phyloP scores from a whole-genome alignment of 208 protist species.

The Leishmania amazonensis region DNA sequence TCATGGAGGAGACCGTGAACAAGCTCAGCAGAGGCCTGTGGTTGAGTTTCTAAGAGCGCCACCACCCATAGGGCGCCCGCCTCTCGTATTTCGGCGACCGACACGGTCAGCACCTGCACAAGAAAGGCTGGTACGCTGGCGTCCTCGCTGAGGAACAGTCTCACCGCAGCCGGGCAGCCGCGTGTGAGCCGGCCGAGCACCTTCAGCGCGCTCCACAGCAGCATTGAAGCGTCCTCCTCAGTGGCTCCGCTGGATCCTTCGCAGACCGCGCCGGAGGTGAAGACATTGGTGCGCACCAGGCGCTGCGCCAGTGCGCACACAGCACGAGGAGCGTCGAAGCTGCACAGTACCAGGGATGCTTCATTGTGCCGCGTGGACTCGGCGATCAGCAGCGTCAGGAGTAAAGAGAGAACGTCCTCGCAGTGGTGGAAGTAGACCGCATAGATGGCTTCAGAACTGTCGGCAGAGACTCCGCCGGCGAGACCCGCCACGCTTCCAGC shows the following conservation, averaged over 20 bases:
- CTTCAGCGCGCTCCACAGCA: conserved; percentile 32
- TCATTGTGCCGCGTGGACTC: conserved; percentile 11
- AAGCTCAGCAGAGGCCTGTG: conserved; percentile 23
- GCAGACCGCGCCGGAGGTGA: conserved; percentile 7
- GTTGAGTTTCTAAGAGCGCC: conserved; percentile 32
- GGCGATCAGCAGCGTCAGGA: conserved; percentile 22
- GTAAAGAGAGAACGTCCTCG: conserved; percentile 14
- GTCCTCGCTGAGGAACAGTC: conserved; percentile 25
- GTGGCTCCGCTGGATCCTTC: not conserved
- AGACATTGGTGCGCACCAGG: conserved; percentile 8
- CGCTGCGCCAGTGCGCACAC: conserved; percentile 31
- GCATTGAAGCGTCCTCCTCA: conserved; percentile 25
- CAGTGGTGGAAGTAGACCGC: not conserved
- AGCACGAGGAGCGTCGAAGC: conserved; percentile 34
- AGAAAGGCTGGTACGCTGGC: conserved; percentile 20
- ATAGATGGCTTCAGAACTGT: conserved; percentile 9
- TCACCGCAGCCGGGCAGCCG: conserved; percentile 28
- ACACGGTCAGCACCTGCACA: conserved; percentile 31
- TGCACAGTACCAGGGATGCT: conserved; percentile 43
- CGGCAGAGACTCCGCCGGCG: not conserved
- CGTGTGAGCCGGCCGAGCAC: conserved; percentile 32
- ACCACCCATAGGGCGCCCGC: conserved; percentile 32
- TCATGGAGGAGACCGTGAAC: conserved; percentile 12
- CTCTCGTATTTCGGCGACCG: conserved; percentile 54
- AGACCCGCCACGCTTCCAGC: not conserved